A percentile compares a stretch with the other conserved stretches of the same genome.
These are phyloP conservation scores for Hyphodiscus hymeniophilus DNA, from an alignment of 495 filamentous ascomycete genomes.

Conservation along the genomic window DNA sequence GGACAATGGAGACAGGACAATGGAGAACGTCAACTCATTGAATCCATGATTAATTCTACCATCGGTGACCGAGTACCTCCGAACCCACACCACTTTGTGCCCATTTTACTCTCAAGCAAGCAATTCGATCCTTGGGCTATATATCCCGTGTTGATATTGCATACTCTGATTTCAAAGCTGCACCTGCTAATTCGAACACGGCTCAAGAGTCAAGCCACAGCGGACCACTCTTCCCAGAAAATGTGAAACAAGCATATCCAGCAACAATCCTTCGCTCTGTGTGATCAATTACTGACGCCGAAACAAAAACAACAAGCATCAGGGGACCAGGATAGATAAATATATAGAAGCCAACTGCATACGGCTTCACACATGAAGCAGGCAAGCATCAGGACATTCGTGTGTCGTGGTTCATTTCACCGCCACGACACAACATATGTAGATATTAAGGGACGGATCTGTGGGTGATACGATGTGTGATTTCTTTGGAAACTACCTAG, in stretches of 20 bases:
- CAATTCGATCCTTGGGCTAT: neutral
- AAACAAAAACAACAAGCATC: slow-evolving; percentile 4
- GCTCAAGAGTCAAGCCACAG: slow-evolving; percentile 12
- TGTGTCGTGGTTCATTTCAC: neutral
- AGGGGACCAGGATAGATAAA: slow-evolving; percentile 1
- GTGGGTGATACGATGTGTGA: neutral
- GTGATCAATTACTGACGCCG: slow-evolving; percentile 13
- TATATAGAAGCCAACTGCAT: neutral
- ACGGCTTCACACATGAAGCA: neutral
- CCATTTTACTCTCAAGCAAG: slow-evolving; percentile 4
- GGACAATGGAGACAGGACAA: too few relatives aligned
- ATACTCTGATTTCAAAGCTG: slow-evolving; percentile 2
- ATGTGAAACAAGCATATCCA: too few relatives aligned
- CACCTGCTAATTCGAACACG: slow-evolving; percentile 17
- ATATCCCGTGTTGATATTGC: neutral
- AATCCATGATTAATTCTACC: neutral
- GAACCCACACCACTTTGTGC: neutral
- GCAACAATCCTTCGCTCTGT: neutral
- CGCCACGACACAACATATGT: neutral
- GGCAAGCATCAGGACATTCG: neutral
- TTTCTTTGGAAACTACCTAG: too few relatives aligned
- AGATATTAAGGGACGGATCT: neutral
- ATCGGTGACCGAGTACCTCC: neutral
- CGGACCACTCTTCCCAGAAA: slow-evolving; percentile 1
- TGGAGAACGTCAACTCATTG: too few relatives aligned